Base-by-base conservation (phyloP, 2,329 filamentous ascomycete species). In the Talaromyces sp. region DNA sequence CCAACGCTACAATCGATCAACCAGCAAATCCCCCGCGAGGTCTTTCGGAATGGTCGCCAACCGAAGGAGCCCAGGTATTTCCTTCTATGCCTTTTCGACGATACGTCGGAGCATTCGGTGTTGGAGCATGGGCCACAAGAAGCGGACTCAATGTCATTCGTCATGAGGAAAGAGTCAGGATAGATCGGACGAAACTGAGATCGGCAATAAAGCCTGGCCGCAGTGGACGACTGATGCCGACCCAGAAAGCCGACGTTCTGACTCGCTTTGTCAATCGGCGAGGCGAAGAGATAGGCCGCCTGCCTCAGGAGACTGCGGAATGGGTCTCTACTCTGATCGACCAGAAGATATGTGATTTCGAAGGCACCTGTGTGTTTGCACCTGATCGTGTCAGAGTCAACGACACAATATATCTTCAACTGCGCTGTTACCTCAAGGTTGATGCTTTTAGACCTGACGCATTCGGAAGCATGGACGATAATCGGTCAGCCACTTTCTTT, bases 301-400 rank as follows among this genome's bases (percentile, higher is more conserved):
- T 99, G 42, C 88, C 92, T 31, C 94, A 93, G 68, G 93, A 98
- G 36, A 88, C 87, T 5, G 92, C 95, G 4, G 86, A 87, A 63
- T 99, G 95, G 93, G 90, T 98, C 5, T 96, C 95, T 3, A 89
- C 92, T 0, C 78, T 99, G 67, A 87, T 98, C 57, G 95, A 99
- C 70, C 92, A 98, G 73, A 89, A 89, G 34, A 84, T 97, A 3
- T 97, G 93, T 79, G 85, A 79, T 27, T 96, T 99, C 64, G 90
- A 96, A 67, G 95, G 90, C 5, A 87, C 85, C 12, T 96, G 92
- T 69, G 92, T 99, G 1, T 98, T 90, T 74, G 91, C 91, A 0
- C 93, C 93, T 0, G 94, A 98, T 61, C 82, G 86, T 54, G 76
- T 98, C 55, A 84, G 91, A 56, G 95, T 93, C 8, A 96, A 96